phyloP scores from a whole-genome alignment of 768 basidiomycete genomes.

The Xerocomus spinulosus region DNA sequence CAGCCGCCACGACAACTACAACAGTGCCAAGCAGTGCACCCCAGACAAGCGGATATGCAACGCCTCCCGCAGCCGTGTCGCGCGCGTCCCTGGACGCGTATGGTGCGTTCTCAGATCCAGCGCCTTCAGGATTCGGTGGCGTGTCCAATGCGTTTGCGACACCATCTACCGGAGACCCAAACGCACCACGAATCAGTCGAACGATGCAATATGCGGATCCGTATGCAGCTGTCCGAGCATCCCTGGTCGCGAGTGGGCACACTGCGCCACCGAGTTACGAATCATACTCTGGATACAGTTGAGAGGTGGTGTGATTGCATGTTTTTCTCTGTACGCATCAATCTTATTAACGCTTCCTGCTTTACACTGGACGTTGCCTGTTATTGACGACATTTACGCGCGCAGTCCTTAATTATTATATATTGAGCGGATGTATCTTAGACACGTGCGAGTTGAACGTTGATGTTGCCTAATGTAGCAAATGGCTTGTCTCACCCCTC shows the following conservation, averaged over 20 bases:
- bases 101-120: slow-evolving; percentile 86
- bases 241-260: slow-evolving; percentile 36
- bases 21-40: slow-evolving; percentile 21
- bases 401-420: slow-evolving; percentile 5
- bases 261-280: slow-evolving; percentile 50
- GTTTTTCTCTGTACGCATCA: slow-evolving; percentile 8
- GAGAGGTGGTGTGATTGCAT: slow-evolving; percentile 8
- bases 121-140: slow-evolving; percentile 67
- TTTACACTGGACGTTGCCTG: slow-evolving; percentile 2
- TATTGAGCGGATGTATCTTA: slow-evolving; percentile 10
- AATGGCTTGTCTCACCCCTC: slow-evolving; percentile 15
- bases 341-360: slow-evolving; percentile 7
- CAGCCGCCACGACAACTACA: slow-evolving; percentile 29
- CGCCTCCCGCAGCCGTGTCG: slow-evolving; percentile 34
- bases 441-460: slow-evolving; percentile 5
- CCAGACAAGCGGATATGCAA: slow-evolving; percentile 25
- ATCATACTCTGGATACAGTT: slow-evolving; percentile 49
- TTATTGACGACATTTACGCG: slow-evolving; percentile 7
- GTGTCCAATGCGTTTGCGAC: slow-evolving; percentile 33
- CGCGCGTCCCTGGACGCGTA: slow-evolving; percentile 82
- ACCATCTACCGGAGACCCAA: slow-evolving; percentile 30
- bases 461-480: slow-evolving; percentile 5
- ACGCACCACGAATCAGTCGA: slow-evolving; percentile 59
- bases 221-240: slow-evolving; percentile 74
- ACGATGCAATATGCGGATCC: slow-evolving; percentile 95